Percentiles rank a stretch among this genome's conserved stretches.
Conservation (phyloP, 2,329 filamentous ascomycete species). For the Domatiomyces globalis region DNA sequence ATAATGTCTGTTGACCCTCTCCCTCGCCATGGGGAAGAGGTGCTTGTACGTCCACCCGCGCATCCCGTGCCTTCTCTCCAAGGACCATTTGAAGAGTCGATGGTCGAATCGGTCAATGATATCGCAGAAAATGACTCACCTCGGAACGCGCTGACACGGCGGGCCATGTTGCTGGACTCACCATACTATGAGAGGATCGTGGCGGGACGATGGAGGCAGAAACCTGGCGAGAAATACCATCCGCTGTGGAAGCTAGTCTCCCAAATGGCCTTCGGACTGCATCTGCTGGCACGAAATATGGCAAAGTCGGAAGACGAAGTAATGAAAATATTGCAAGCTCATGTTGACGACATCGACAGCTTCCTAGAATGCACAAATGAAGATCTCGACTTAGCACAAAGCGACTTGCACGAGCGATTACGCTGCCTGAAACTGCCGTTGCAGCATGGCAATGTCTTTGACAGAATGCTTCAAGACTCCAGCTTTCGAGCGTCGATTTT, state of each 20-base stretch:
- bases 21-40: slow-evolving; percentile 5
- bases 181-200: slow-evolving; percentile 56
- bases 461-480: slow-evolving; percentile 74
- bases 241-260: slow-evolving; percentile 80
- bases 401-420: slow-evolving; percentile 67
- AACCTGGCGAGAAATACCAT: slow-evolving; percentile 63
- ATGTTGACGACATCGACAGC: slow-evolving; percentile 87
- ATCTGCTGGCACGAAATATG: slow-evolving; percentile 68
- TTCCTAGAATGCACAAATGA: slow-evolving; percentile 78
- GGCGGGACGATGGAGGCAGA: slow-evolving; percentile 61
- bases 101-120: slow-evolving; percentile 24
- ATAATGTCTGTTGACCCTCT: slow-evolving; percentile 11
- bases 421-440: slow-evolving; percentile 70
- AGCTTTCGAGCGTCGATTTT: slow-evolving; percentile 70
- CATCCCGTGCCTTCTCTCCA: slow-evolving; percentile 32
- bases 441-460: slow-evolving; percentile 67
- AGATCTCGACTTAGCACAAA: slow-evolving; percentile 63
- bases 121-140: slow-evolving; percentile 21
- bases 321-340: slow-evolving; percentile 72
- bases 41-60: slow-evolving; percentile 18
- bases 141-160: slow-evolving; percentile 35
- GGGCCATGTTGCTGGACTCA: slow-evolving; percentile 54
- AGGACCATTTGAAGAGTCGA: slow-evolving; percentile 33
- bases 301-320: slow-evolving; percentile 84
- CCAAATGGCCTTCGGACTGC: slow-evolving; percentile 87